These are phyloP conservation scores for Paramyrothecium sp. DNA, from an alignment of 2,329 filamentous ascomycete species.

Conservation along the genomic window DNA sequence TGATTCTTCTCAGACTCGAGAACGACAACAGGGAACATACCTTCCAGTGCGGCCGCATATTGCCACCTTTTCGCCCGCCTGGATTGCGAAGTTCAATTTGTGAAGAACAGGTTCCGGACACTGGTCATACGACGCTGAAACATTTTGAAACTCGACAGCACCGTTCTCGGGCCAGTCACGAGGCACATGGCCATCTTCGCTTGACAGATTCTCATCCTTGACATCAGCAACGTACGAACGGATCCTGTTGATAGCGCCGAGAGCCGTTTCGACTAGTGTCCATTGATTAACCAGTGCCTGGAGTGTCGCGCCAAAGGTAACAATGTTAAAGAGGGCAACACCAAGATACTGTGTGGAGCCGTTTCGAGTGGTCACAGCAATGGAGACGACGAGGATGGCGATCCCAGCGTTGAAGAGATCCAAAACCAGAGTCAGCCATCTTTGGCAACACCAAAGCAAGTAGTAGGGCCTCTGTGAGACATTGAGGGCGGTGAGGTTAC, in stretches of 20 bases:
- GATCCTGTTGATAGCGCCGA: conserved; percentile 23
- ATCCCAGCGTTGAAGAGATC: conserved; percentile 44
- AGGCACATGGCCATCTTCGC: conserved; percentile 13
- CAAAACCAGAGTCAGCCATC: conserved; percentile 47
- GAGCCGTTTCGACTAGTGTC: conserved; percentile 10
- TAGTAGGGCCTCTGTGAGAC: conserved; percentile 30
- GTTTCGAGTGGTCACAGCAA: conserved; percentile 35
- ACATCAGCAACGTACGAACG: conserved; percentile 20
- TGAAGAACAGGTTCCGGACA: conserved; percentile 21
- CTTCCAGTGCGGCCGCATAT: conserved; percentile 43
- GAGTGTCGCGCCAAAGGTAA: not conserved
- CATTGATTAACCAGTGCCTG: not conserved
- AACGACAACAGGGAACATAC: conserved; percentile 6
- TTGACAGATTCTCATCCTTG: conserved; percentile 15
- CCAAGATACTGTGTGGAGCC: conserved; percentile 3
- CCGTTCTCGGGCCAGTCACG: conserved; percentile 22
- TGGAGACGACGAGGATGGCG: conserved; percentile 40
- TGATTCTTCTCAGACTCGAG: too few relatives aligned
- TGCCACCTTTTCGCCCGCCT: conserved; percentile 33
- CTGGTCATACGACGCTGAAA: conserved; percentile 27
- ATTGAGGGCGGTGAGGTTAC: conserved; percentile 27
- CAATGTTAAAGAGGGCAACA: not conserved
- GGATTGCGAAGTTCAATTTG: conserved; percentile 25
- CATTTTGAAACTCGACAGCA: conserved; percentile 18
- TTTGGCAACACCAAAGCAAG: conserved; percentile 45